phyloP scores from a whole-genome alignment of 2,329 filamentous ascomycete species.

The Xylariaceae sp. region DNA sequence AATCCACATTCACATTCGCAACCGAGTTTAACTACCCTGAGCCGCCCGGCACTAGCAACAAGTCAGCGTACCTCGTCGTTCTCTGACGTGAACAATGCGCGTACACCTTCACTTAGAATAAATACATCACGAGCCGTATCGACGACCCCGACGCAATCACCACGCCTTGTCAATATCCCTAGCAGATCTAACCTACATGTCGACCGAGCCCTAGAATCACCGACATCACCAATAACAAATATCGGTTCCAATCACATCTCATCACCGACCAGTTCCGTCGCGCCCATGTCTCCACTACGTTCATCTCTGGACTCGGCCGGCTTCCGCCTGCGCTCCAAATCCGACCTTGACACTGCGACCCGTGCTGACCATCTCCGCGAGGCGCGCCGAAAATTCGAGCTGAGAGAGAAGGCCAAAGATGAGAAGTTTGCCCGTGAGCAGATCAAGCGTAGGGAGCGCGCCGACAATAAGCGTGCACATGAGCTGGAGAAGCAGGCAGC shows the following conservation, averaged over 20 bases:
- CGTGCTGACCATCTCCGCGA: conserved; percentile 61
- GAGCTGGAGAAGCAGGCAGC: conserved; percentile 52
- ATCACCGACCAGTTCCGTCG: conserved; percentile 41
- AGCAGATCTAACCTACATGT: conserved; percentile 54
- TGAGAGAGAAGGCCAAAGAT: conserved; percentile 63
- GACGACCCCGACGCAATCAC: conserved; percentile 36
- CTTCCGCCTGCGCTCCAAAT: conserved; percentile 63
- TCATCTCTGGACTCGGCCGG: conserved; percentile 58
- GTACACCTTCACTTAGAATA: conserved; percentile 39
- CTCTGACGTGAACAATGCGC: conserved; percentile 40
- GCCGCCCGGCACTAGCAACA: conserved; percentile 43
- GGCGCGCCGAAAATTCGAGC: conserved; percentile 65
- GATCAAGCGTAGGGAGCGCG: conserved; percentile 60
- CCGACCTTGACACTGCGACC: conserved; percentile 58
- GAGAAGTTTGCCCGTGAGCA: conserved; percentile 65
- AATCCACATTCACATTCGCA: conserved; percentile 35
- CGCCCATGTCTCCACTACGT: conserved; percentile 56
- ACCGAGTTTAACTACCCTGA: conserved; percentile 34
- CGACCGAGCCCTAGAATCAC: conserved; percentile 43
- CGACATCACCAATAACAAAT: conserved; percentile 32
- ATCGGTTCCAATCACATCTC: conserved; percentile 27
- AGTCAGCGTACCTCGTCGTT: conserved; percentile 46
- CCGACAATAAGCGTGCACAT: conserved; percentile 58
- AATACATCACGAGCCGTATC: conserved; percentile 41
- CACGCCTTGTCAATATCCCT: conserved; percentile 46